Conservation (phyloP, 129 eudicot species). For the Mikania micrantha region DNA sequence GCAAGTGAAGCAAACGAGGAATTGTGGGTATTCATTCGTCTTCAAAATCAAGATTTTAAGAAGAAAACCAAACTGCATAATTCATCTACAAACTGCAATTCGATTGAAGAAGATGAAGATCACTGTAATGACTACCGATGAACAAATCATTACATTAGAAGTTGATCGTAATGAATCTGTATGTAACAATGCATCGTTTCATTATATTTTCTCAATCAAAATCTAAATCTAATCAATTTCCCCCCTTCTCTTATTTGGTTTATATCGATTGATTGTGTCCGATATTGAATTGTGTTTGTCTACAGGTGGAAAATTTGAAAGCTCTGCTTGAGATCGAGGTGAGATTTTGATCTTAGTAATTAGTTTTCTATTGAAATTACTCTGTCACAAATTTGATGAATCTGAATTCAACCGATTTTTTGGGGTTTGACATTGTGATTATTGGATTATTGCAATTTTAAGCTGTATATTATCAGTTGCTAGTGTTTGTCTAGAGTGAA, state of each 20-base stretch:
- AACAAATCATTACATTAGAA: slow-evolving; percentile 77
- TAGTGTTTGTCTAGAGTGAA: background rate
- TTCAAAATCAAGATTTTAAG: background rate
- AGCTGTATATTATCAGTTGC: background rate
- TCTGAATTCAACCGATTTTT: background rate
- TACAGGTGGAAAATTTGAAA: slow-evolving; percentile 88
- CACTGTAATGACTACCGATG: slow-evolving; percentile 91
- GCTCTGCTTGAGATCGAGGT: slow-evolving; percentile 98
- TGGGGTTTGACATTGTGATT: background rate
- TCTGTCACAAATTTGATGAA: background rate
- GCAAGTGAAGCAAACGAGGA: slow-evolving; percentile 5
- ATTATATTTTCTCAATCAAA: background rate
- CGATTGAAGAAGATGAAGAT: slow-evolving; percentile 61
- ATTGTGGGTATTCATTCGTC: background rate
- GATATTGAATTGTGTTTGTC: background rate
- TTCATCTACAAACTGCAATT: background rate
- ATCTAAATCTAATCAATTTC: background rate
- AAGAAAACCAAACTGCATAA: background rate
- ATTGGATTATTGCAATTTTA: background rate
- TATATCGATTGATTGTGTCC: background rate
- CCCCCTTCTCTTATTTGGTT: background rate
- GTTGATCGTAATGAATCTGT: slow-evolving; percentile 88
- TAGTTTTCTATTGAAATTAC: background rate
- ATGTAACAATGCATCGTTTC: too few relatives aligned
- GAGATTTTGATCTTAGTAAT: slow-evolving; percentile 8